phyloP scores from a whole-genome alignment of 805 yeast species.

The Kluyveromyces starmeri region DNA sequence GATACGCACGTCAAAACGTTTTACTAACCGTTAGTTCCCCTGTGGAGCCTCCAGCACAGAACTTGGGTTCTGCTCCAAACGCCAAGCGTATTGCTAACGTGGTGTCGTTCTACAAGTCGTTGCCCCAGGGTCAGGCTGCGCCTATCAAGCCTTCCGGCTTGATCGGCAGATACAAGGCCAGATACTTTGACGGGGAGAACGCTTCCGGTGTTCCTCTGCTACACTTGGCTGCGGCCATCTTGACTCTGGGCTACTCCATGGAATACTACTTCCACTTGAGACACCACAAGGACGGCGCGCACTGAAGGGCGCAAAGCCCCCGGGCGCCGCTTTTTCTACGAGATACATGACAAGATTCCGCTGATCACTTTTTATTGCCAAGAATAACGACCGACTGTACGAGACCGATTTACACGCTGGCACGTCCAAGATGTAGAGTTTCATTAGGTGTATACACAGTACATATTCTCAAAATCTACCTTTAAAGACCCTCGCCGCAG shows the following conservation, averaged over 20 bases:
- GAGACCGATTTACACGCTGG: too few relatives aligned
- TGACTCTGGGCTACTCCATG: slow-evolving; percentile 76
- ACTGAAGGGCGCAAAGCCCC: too few relatives aligned
- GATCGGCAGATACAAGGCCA: slow-evolving; percentile 72
- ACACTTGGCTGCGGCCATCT: slow-evolving; percentile 62
- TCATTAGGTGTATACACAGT: too few relatives aligned
- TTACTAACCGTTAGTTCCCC: slow-evolving; percentile 9
- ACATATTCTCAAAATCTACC: too few relatives aligned
- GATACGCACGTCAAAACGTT: not conserved
- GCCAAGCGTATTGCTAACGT: slow-evolving; percentile 95
- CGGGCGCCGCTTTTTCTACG: too few relatives aligned
- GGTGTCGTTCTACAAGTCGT: slow-evolving; percentile 88
- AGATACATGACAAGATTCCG: too few relatives aligned
- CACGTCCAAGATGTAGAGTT: too few relatives aligned
- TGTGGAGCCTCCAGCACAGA: slow-evolving; percentile 40
- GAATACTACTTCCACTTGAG: slow-evolving; percentile 89
- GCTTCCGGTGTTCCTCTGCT: slow-evolving; percentile 77
- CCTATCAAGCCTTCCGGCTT: slow-evolving; percentile 60
- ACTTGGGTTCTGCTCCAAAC: slow-evolving; percentile 90
- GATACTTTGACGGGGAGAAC: slow-evolving; percentile 75
- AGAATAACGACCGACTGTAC: too few relatives aligned
- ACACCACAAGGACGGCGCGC: slow-evolving; percentile 45
- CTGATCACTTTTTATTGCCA: too few relatives aligned
- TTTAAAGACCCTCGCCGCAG: too few relatives aligned
- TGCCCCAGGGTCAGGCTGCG: slow-evolving; percentile 90